Conservation (phyloP, 2,329 filamentous ascomycete genomes). For the Bipolaris gigantea region DNA sequence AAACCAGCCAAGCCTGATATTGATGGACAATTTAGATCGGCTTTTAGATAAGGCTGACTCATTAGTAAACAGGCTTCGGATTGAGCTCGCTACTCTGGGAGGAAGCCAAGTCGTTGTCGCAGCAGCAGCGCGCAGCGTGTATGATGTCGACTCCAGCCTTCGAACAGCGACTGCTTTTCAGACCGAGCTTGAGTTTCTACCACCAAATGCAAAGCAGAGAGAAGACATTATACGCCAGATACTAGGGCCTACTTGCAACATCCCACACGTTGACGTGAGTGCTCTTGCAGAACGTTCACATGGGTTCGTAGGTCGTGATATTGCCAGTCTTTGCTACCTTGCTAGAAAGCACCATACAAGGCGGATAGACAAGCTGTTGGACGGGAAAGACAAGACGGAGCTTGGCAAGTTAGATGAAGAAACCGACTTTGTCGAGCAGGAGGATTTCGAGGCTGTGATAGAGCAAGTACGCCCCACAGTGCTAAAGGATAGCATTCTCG, state of each 20-base stretch:
- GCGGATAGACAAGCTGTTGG: slow-evolving; percentile 16
- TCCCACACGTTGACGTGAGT: slow-evolving; percentile 52
- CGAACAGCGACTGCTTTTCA: slow-evolving; percentile 67
- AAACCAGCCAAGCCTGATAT: slow-evolving; percentile 72
- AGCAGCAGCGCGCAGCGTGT: slow-evolving; percentile 72
- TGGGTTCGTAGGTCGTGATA: slow-evolving; percentile 80
- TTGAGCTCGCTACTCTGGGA: slow-evolving; percentile 55
- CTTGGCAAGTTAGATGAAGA: slow-evolving; percentile 22
- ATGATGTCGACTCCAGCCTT: slow-evolving; percentile 71
- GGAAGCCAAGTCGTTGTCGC: slow-evolving; percentile 68
- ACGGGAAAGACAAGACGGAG: slow-evolving; percentile 28
- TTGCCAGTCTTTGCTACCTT: slow-evolving; percentile 64
- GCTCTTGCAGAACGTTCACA: slow-evolving; percentile 75
- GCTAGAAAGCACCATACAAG: slow-evolving; percentile 48
- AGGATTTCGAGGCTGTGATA: slow-evolving; percentile 68
- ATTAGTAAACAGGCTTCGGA: slow-evolving; percentile 26
- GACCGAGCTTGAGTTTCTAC: slow-evolving; percentile 70
- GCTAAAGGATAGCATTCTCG: slow-evolving; percentile 86
- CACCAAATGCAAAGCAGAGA: slow-evolving; percentile 72
- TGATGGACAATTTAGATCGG: slow-evolving; percentile 77
- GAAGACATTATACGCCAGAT: slow-evolving; percentile 68
- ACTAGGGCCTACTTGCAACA: slow-evolving; percentile 52
- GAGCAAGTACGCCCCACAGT: slow-evolving; percentile 74
- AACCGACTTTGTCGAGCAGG: slow-evolving; percentile 29
- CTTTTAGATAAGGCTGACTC: slow-evolving; percentile 50